Percentiles rank a stretch among this genome's conserved stretches.
Evolutionary conservation across 345 rosid species (phyloP).

Genomic region (Hibiscus syriacus): DNA sequence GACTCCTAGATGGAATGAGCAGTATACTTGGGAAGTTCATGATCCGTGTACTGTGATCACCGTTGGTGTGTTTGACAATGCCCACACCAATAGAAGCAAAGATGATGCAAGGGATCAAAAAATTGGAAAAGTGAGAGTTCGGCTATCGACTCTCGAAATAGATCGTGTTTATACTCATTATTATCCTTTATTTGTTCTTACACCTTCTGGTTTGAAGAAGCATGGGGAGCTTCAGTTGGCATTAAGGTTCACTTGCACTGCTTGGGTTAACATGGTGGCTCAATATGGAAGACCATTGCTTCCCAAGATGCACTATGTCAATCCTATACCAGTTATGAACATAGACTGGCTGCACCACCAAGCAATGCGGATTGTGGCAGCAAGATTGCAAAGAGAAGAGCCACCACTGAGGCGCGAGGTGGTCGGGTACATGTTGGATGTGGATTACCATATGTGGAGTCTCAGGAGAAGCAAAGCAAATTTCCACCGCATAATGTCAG

Average conservation of each 20-base stretch:
- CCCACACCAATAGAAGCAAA: conserved; percentile 64
- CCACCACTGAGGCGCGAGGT: conserved; percentile 82
- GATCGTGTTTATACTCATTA: conserved; percentile 85
- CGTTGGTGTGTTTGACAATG: conserved; percentile 77
- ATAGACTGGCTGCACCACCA: conserved; percentile 75
- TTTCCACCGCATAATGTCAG: conserved; percentile 70
- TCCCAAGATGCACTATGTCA: conserved; percentile 92
- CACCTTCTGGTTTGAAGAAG: conserved; percentile 65
- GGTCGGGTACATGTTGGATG: conserved; percentile 94
- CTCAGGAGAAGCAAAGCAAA: conserved; percentile 93
- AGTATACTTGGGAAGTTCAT: conserved; percentile 90
- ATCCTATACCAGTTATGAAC: conserved; percentile 69
- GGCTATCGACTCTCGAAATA: conserved; percentile 81
- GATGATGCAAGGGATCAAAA: conserved; percentile 56
- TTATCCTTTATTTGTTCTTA: conserved; percentile 77
- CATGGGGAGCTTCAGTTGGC: conserved; percentile 92
- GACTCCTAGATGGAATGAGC: conserved; percentile 87
- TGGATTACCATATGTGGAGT: conserved; percentile 85
- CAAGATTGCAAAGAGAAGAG: conserved; percentile 71
- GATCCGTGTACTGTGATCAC: conserved; percentile 95
- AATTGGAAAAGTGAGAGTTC: conserved; percentile 88
- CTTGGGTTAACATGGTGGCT: conserved; percentile 83
- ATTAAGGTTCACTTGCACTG: conserved; percentile 73
- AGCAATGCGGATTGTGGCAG: conserved; percentile 80
- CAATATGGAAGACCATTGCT: conserved; percentile 79